These are phyloP conservation scores for Echinochloa phyllopogon DNA, from an alignment of 176 grass and related monocot species.

Conservation along the genomic window DNA sequence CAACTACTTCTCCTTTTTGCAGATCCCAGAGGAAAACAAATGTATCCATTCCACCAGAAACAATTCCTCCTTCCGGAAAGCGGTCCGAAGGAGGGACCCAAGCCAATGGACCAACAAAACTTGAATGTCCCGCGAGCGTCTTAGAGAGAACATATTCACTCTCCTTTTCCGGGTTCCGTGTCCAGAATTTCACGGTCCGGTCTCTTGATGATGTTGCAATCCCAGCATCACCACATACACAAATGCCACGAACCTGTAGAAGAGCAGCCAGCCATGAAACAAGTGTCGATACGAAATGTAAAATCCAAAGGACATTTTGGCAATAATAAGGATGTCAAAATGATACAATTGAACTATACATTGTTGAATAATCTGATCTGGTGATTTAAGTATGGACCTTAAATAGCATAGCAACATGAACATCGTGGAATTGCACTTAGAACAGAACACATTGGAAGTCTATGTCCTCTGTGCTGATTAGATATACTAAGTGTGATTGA, in stretches of 20 bases:
- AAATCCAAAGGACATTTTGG: too few species aligned
- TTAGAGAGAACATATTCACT: slow-evolving; percentile 66
- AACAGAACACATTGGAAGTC: neutral
- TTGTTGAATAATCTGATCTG: neutral
- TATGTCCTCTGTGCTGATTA: neutral
- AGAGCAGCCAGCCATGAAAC: neutral
- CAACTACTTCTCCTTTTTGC: slow-evolving; percentile 61
- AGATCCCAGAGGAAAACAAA: slow-evolving; percentile 78
- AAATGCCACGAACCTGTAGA: slow-evolving; percentile 84
- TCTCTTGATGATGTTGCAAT: slow-evolving; percentile 92
- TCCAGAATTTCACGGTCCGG: slow-evolving; percentile 76
- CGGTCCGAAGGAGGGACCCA: slow-evolving; percentile 78
- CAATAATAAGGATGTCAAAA: neutral
- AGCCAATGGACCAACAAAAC: slow-evolving; percentile 87
- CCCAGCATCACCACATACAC: slow-evolving; percentile 81
- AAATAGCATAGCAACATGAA: neutral
- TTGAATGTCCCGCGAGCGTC: slow-evolving; percentile 80
- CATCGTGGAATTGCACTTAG: neutral
- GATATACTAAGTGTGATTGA: neutral
- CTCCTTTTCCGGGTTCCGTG: slow-evolving; percentile 57
- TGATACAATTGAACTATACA: neutral
- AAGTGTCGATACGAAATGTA: slow-evolving; percentile 1
- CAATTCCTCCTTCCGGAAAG: slow-evolving; percentile 80
- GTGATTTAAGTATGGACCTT: neutral
- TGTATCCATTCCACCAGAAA: slow-evolving; percentile 95